These are phyloP conservation scores for Desmodesmus armatus DNA, from an alignment of 139 green algal genomes.

Conservation along the genomic window DNA sequence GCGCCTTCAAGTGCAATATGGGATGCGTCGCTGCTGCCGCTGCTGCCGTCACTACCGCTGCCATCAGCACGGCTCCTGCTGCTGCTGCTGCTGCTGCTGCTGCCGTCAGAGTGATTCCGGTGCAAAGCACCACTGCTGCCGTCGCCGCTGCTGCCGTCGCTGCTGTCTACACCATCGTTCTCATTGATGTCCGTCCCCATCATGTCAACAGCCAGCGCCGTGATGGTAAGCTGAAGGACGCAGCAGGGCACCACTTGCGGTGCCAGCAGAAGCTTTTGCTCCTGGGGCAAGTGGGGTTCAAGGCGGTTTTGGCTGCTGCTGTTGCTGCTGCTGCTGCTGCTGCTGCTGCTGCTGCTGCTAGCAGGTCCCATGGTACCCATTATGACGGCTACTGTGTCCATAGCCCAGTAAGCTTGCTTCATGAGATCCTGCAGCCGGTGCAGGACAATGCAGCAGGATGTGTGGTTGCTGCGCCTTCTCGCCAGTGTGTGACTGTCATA, in stretches of 20 bases:
- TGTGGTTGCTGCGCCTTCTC: no score
- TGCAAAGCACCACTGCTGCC: background rate
- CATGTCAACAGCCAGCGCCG: background rate
- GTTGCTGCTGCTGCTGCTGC: conserved; percentile 2
- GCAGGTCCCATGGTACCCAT: no score
- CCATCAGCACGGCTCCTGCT: background rate
- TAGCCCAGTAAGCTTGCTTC: no score
- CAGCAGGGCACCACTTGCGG: no score
- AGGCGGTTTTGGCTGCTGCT: background rate
- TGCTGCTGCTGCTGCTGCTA: conserved; percentile 14
- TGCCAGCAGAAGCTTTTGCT: background rate
- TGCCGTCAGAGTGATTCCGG: background rate
- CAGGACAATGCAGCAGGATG: no score
- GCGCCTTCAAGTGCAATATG: no score
- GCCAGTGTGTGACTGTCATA: no score
- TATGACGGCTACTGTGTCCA: no score
- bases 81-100: background rate
- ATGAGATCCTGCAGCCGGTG: no score
- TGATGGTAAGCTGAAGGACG: background rate
- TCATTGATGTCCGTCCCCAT: background rate
- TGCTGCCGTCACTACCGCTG: background rate
- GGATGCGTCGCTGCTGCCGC: background rate
- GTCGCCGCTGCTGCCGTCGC: background rate
- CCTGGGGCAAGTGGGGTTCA: background rate
- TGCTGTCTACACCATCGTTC: background rate